phyloP scores from a whole-genome alignment of 2,329 filamentous ascomycete genomes.

The Diaporthe ilicicola region DNA sequence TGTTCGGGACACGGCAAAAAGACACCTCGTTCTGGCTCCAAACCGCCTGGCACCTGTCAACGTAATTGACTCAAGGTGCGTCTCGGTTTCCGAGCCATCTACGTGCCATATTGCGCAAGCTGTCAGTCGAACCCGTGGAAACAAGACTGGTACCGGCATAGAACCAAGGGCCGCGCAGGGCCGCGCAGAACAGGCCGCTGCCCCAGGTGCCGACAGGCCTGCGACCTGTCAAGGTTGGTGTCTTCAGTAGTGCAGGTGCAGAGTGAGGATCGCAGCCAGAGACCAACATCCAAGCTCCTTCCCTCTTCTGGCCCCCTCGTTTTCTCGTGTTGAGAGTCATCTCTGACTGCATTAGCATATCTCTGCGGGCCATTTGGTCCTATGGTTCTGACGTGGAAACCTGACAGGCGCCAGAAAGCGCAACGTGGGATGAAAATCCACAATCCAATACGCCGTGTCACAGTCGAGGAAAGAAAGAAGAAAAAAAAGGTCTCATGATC shows the following conservation, averaged over 20 bases:
- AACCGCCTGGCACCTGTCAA: neutral
- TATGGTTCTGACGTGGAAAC: neutral
- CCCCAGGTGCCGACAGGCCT: neutral
- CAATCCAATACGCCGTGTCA: neutral
- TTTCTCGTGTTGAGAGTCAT: neutral
- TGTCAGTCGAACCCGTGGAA: no score
- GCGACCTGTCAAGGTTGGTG: neutral
- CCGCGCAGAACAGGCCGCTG: neutral
- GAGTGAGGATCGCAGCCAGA: neutral
- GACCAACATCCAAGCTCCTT: neutral
- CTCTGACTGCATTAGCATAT: conserved; percentile 11
- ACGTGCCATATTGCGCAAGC: neutral
- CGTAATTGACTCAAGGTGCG: no score
- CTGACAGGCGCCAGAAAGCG: neutral
- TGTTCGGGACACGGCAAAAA: no score
- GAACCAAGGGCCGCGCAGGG: neutral
- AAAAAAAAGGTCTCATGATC: neutral
- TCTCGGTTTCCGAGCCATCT: neutral
- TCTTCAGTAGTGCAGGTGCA: neutral
- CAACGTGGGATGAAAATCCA: neutral
- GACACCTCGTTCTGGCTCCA: no score
- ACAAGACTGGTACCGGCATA: neutral
- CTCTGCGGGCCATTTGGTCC: neutral
- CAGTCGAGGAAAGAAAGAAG: neutral
- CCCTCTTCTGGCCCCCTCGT: neutral